Evolutionary conservation across 2,329 filamentous ascomycete genomes (phyloP).

Genomic region (Hymenoscyphus salicellus): DNA sequence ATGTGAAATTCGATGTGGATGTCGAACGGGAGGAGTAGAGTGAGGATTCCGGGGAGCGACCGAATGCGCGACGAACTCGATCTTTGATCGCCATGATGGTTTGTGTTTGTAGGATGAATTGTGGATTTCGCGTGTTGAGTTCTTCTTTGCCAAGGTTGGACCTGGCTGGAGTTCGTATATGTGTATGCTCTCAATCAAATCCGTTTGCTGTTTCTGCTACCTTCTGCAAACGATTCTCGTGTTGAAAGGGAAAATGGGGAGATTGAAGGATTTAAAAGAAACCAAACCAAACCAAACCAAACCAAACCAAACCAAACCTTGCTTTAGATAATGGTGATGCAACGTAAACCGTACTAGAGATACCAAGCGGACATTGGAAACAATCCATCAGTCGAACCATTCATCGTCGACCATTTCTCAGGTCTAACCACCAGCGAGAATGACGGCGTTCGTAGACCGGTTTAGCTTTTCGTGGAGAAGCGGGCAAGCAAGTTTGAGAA

Average conservation of each 20-base stretch:
- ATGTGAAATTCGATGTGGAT: slow-evolving; percentile 2
- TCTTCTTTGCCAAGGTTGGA: not conserved
- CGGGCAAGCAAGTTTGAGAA: not conserved
- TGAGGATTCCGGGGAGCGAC: slow-evolving; percentile 1
- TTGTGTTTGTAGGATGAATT: not conserved
- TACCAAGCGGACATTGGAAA: not conserved
- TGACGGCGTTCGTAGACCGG: not conserved
- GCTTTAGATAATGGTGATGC: slow-evolving; percentile 2
- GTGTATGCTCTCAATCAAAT: not conserved
- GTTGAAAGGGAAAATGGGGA: not conserved
- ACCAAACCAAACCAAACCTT: not conserved
- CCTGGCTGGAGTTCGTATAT: not conserved
- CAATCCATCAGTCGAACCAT: not conserved
- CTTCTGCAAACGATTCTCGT: not conserved
- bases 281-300: not conserved
- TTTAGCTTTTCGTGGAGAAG: not conserved
- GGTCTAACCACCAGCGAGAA: not conserved
- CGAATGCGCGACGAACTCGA: slow-evolving; percentile 18
- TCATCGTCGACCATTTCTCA: not conserved
- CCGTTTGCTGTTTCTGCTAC: not conserved
- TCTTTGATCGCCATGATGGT: slow-evolving; percentile 21
- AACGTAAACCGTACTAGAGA: not conserved
- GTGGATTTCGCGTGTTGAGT: not conserved
- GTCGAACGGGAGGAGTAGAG: slow-evolving; percentile 8
- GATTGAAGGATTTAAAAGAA: not conserved